Evolutionary conservation across 73 alveolate species (phyloP), one percentile per base, ranked within the genome.

Genomic region (Paramecium sexaurelia): DNA sequence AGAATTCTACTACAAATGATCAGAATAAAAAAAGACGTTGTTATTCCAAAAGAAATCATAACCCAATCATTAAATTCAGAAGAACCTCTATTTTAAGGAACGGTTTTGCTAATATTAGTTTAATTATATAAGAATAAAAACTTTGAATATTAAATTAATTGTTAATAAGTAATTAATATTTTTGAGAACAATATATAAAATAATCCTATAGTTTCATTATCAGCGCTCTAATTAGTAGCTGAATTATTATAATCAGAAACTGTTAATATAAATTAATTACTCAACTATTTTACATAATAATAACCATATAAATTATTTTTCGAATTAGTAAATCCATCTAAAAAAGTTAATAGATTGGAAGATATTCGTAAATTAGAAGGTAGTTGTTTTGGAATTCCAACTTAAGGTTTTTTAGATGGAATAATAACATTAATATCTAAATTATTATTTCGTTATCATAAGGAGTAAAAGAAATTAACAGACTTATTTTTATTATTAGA

Each of bases 331-430:
- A 56, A 92, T 90, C 94, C 97, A 41, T 66, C 92, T 40, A 92
- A 61, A 56, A 88, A 88, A 57, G 84, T 82, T 66, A 96, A 82
- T 55, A 78, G 92, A 47, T 93, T 91, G 56, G 97, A 98, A 66
- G 99, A 97, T 26, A 86, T 95, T 55, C 95, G 98, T 92, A 98
- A 92, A 83, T 91, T 98, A 55, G 99, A 97, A 91, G 99, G 99
- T 56, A 95, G 98, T 22, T 95, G 97, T 69, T 98, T 95, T 92
- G 99, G 99, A 4, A 95, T 97, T 61, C 97, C 98, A 51, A 95
- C 82, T 69, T 91, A 93, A 41, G 99, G 99, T 24, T 97, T 92
- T 41, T 94, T 94, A 61, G 99, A 98, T 92, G 95, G 95, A 55
- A 95, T 97, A 55, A 93, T 98, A 55, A 94, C 92, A 66, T 94